Percentiles rank a stretch among this genome's conserved stretches.
Evolutionary conservation across 2,329 filamentous ascomycete species (phyloP).

Genomic region (Hymenoscyphus albidus): DNA sequence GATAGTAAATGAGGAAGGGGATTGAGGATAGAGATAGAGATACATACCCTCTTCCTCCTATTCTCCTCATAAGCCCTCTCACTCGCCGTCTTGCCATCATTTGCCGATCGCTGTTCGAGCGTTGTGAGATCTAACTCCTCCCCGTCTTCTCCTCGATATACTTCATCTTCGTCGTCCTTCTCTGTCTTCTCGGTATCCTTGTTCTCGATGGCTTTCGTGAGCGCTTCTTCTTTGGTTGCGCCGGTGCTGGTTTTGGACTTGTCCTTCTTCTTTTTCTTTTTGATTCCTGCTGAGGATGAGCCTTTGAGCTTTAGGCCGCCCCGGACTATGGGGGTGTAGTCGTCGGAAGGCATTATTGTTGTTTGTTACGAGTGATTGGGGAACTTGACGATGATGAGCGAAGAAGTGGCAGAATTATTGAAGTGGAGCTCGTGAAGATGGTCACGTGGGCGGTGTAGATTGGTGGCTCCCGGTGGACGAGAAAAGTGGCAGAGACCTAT

Average conservation of each 20-base stretch:
- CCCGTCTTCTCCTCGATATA: conserved; percentile 29
- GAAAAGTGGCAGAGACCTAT: too few relatives aligned
- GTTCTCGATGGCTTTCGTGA: conserved; percentile 24
- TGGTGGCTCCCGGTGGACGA: background rate
- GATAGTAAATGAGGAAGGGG: conserved; percentile 5
- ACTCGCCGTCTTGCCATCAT: conserved; percentile 69
- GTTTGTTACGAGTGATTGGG: background rate
- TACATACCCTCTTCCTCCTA: conserved; percentile 71
- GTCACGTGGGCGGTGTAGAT: background rate
- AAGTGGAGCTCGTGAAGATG: background rate
- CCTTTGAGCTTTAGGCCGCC: conserved; percentile 86
- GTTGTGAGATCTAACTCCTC: conserved; percentile 30
- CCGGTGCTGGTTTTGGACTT: background rate
- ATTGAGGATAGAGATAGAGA: background rate
- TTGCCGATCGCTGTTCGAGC: conserved; percentile 33
- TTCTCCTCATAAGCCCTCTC: conserved; percentile 78
- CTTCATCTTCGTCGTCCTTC: conserved; percentile 12
- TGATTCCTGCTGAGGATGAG: conserved; percentile 63
- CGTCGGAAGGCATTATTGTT: conserved; percentile 62
- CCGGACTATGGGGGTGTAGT: conserved; percentile 63
- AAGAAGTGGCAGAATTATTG: background rate
- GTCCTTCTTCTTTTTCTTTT: conserved; percentile 40
- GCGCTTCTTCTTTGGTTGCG: conserved; percentile 23
- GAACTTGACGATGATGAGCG: background rate
- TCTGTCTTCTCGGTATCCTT: conserved; percentile 23